Evolutionary conservation across 441 rosid genomes (phyloP).

Genomic region (Populus hybrid): DNA sequence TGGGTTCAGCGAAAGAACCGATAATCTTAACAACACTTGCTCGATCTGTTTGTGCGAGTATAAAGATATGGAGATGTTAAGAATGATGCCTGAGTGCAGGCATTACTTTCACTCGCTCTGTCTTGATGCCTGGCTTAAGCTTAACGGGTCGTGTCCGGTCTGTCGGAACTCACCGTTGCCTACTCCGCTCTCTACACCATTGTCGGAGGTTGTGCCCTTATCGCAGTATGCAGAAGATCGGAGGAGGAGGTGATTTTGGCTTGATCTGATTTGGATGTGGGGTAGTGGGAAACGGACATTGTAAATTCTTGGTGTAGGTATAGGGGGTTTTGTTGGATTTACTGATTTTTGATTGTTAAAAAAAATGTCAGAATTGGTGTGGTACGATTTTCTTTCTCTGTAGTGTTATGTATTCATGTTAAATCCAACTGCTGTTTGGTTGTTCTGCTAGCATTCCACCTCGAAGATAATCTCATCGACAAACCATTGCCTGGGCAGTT

Average conservation of each 20-base stretch:
- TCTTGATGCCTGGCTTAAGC: constrained; percentile 93
- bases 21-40: constrained; percentile 38
- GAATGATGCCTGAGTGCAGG: constrained; percentile 97
- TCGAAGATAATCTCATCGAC: background rate
- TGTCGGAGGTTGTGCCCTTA: constrained; percentile 18
- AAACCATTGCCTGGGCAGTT: background rate
- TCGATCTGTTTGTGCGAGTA: constrained; percentile 91
- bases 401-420: background rate
- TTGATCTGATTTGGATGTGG: background rate
- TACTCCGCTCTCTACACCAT: constrained; percentile 88
- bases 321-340: constrained; percentile 11
- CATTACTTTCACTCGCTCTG: constrained; percentile 77
- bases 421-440: background rate
- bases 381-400: background rate
- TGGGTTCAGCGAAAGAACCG: constrained; percentile 8
- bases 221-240: constrained; percentile 46
- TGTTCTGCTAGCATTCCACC: background rate
- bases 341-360: constrained; percentile 4
- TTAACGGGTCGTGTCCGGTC: constrained; percentile 92
- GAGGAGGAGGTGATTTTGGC: constrained; percentile 44
- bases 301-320: constrained; percentile 15
- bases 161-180: constrained; percentile 96
- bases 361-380: background rate
- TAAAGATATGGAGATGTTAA: constrained; percentile 83
- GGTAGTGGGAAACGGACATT: constrained; percentile 3